Evolutionary conservation across 345 rosid genomes (phyloP), one percentile per base, ranked within the genome.

Genomic region (Pugionium dolabratum): DNA sequence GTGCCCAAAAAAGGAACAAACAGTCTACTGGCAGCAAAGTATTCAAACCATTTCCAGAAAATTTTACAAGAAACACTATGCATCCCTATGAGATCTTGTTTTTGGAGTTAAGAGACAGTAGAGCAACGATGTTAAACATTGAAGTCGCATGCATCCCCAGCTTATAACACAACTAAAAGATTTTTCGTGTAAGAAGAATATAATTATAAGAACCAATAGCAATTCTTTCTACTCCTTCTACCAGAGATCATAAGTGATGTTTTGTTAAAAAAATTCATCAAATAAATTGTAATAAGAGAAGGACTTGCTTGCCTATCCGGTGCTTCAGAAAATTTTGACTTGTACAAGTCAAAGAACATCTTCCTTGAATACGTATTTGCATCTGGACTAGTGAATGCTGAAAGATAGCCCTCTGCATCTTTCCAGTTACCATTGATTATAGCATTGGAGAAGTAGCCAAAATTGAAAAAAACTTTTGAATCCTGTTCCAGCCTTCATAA

Each of bases 401-500:
- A 69, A 66, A 76, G 78, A 36, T 79, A 76, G 4, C 62, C 59
- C 28, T 76, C 83, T 41, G 80, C 80, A 2, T 45, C 61, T 65
- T 56, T 75, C 71, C 66, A 76, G 11, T 73, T 72, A 60, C 80
- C 74, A 36, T 34, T 57, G 9, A 31, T 40, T n/a, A 79, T 66
- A 10, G 26, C 29, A 27, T 59, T 46, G 3, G 65, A 62, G 50
- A 79, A 76, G 48, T 49, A 77, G 49, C 55, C 25, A 49, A 47
- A 52, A 48, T 70, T 44, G 49, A 79, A 79, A 74, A 66, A 70
- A 62, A 70, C 8, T 45, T 44, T 31, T 7, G 83, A 76, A 28
- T 79, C 83, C 36, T 73, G 59, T 74, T 76, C 83, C 68, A 79
- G 33, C 32, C 83, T 79, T 6, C 33, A 69, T 6, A 50, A 5